Evolutionary conservation across 768 basidiomycete genomes (phyloP).

Genomic region (Collybia mongolica): DNA sequence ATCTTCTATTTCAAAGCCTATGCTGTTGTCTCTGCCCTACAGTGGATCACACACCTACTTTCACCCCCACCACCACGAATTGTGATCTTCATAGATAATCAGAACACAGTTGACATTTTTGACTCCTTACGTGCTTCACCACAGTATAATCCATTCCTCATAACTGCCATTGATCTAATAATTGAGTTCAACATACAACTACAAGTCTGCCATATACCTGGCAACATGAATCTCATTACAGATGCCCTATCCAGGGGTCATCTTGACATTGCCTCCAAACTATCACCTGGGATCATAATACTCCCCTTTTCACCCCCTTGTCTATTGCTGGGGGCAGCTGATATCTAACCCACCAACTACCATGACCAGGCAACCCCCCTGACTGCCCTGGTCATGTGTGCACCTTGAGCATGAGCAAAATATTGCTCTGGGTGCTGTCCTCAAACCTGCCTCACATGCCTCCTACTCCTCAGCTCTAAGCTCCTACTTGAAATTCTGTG

Average conservation of each 20-base stretch:
- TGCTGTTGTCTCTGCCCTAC: slow-evolving; percentile 15
- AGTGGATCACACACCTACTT: background rate
- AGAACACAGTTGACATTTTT: slow-evolving; percentile 21
- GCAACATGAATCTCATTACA: slow-evolving; percentile 21
- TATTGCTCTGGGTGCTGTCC: slow-evolving; percentile 27
- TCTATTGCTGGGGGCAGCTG: background rate
- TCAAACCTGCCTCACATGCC: slow-evolving; percentile 19
- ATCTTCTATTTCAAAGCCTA: slow-evolving; percentile 25
- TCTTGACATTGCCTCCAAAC: background rate
- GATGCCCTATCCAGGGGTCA: slow-evolving; percentile 27
- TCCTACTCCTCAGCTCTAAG: slow-evolving; percentile 32
- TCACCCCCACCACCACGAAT: background rate
- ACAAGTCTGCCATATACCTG: slow-evolving; percentile 25
- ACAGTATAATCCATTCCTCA: slow-evolving; percentile 18
- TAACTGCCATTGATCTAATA: slow-evolving; percentile 12
- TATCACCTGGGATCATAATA: slow-evolving; percentile 3
- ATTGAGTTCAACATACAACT: slow-evolving; percentile 10
- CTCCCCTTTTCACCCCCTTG: slow-evolving; percentile 10
- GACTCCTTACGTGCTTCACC: slow-evolving; percentile 6
- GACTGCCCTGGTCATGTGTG: slow-evolving; percentile 28
- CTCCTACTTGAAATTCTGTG: slow-evolving; percentile 35
- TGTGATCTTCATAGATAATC: slow-evolving; percentile 22
- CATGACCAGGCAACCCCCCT: slow-evolving; percentile 22
- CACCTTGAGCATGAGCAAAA: slow-evolving; percentile 24
- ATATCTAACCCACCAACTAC: slow-evolving; percentile 11